Evolutionary conservation across 164 flowering plant species (phyloP), one percentile per base, ranked within the genome.

Genomic region (Sedum album): DNA sequence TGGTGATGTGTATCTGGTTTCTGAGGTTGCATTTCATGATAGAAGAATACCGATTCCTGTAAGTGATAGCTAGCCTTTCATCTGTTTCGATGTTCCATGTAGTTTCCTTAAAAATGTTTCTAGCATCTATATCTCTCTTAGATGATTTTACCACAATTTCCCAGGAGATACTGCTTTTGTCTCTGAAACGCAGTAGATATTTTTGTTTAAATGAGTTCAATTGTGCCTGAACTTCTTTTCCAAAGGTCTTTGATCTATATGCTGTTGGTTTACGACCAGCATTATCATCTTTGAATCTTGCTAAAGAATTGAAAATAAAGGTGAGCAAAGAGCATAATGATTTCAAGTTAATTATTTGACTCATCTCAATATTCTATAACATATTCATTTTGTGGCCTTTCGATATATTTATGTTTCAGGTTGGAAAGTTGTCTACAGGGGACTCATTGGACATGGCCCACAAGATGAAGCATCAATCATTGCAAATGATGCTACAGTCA

Each of bases 21-120:
- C 93, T 66, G 87, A 85, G 67, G 87, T 83, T 80, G 97, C 99
- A 76, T 95, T 90, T 69, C 97, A 95, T 83, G 99, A 95, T 69
- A 79, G 99, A 81, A 82, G 97, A 73, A 95, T 92, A 78, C 99
- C 99, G 31, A 90, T 95, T 62, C 99, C 97, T 53, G 99, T 95
- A 77, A 90, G 96, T 44, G 48, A 17, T 26, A 26, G 20, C 15
- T 14, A 26, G 6, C 28, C 4, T 4, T 66, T 75, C 20, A 35
- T 48, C 6, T 17, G 9, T 60, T 1, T 1, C 11, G 21, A 1
- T 25, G 39, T 21, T 17, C 23, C 36, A 17, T 25, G 57, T 46
- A 44, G 11, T 17, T 44, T 44, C 17, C 17, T 44, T 0, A 44
- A 44, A 17, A 0, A 44, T 1, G 48, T 49, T n/a, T n/a, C 31